Percentiles rank a stretch among this genome's conserved stretches.
These are phyloP conservation scores for Micractinium conductrix DNA, from an alignment of 139 green algal species.

Conservation along the genomic window DNA sequence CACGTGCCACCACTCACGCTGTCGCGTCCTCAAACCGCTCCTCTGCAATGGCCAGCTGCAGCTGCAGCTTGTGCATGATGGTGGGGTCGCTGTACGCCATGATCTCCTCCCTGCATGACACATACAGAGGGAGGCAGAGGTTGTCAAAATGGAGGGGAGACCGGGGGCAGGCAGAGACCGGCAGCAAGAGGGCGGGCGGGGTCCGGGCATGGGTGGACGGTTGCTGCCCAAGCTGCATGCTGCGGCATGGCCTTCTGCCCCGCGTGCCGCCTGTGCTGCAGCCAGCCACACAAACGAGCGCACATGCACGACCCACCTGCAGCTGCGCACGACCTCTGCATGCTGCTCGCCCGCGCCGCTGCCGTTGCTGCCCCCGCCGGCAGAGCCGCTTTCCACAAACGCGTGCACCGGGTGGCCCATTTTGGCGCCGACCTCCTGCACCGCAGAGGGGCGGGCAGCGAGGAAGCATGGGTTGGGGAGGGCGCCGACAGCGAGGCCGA, in stretches of 20 bases:
- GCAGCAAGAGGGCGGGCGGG: too few species aligned
- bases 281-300: too few species aligned
- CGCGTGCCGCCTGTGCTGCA: too few species aligned
- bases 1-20: neutral
- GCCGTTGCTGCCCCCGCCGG: too few species aligned
- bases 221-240: too few species aligned
- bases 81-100: slow-evolving; percentile 78
- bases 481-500: neutral
- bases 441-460: too few species aligned
- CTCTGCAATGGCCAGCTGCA: slow-evolving; percentile 81
- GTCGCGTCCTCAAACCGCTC: slow-evolving; percentile 83
- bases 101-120: slow-evolving; percentile 67
- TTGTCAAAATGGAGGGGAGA: too few species aligned
- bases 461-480: neutral
- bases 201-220: too few species aligned
- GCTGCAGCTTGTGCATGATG: slow-evolving; percentile 76
- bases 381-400: neutral
- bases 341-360: slow-evolving; percentile 16
- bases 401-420: slow-evolving; percentile 33
- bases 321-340: slow-evolving; percentile 39
- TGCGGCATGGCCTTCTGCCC: too few species aligned
- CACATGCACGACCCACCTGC: slow-evolving; percentile 7
- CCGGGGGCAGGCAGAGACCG: neutral
- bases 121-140: too few species aligned
- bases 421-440: slow-evolving; percentile 31